Percentiles rank a stretch among this genome's conserved stretches.
Evolutionary conservation across 495 filamentous ascomycete species (phyloP).

Genomic region (Monascus purpureus): DNA sequence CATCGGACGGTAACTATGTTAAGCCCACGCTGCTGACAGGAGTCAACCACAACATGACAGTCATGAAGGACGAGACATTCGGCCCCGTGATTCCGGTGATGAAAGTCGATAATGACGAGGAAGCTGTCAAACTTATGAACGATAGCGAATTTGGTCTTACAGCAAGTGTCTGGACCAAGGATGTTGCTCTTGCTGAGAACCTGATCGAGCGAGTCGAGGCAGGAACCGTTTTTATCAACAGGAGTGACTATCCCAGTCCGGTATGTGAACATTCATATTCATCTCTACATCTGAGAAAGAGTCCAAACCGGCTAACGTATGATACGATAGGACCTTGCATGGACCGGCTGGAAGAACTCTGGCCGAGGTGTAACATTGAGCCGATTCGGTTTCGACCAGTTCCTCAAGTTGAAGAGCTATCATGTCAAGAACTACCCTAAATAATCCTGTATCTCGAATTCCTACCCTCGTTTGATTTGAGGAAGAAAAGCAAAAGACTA

Average conservation of each 20-base stretch:
- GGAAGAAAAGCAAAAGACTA: too few relatives aligned
- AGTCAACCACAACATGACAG: constrained; percentile 71
- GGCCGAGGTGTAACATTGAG: constrained; percentile 84
- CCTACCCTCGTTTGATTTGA: too few relatives aligned
- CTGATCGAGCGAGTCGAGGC: constrained; percentile 75
- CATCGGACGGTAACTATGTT: constrained; percentile 68
- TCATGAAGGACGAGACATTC: constrained; percentile 96
- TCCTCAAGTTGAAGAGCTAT: constrained; percentile 90
- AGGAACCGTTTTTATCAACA: constrained; percentile 93
- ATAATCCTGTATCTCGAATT: constrained; percentile 1
- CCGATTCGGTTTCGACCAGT: constrained; percentile 84
- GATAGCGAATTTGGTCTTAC: constrained; percentile 90
- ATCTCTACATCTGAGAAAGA: not conserved
- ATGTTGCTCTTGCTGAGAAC: constrained; percentile 59
- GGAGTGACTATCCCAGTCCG: constrained; percentile 83
- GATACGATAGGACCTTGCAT: constrained; percentile 68
- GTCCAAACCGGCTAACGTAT: too few relatives aligned
- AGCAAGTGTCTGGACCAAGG: constrained; percentile 97
- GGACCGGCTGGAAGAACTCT: constrained; percentile 96
- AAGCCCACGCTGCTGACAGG: constrained; percentile 70
- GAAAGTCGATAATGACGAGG: constrained; percentile 72
- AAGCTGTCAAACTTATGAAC: constrained; percentile 83
- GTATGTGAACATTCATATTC: constrained; percentile 37
- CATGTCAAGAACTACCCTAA: constrained; percentile 61
- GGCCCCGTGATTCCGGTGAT: constrained; percentile 89